A percentile compares a stretch with the other conserved stretches of the same genome.
phyloP scores from a whole-genome alignment of 495 filamentous ascomycete species.

The Lasiosphaeria ovina region DNA sequence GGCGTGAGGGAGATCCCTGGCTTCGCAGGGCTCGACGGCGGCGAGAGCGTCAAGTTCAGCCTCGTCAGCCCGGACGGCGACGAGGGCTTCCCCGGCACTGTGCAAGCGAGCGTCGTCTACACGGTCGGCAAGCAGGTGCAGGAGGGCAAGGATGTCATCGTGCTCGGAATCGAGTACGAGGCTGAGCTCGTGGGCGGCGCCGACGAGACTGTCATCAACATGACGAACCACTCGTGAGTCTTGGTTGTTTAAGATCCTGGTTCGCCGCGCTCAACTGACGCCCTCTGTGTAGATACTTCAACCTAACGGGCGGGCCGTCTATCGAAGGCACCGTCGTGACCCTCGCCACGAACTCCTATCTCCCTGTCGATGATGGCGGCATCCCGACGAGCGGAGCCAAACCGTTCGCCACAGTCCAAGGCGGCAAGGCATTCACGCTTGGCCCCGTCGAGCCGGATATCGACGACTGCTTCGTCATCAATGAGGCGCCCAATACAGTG shows the following conservation, averaged over 20 bases:
- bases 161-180: slow-evolving; percentile 85
- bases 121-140: slow-evolving; percentile 63
- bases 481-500: slow-evolving; percentile 56
- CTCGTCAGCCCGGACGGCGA: slow-evolving; percentile 73
- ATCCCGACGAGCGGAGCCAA: slow-evolving; percentile 63
- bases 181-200: slow-evolving; percentile 73
- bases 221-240: slow-evolving; percentile 90
- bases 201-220: slow-evolving; percentile 82
- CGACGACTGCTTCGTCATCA: slow-evolving; percentile 87
- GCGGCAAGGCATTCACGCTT: slow-evolving; percentile 66
- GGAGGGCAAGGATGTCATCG: slow-evolving; percentile 57
- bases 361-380: slow-evolving; percentile 66
- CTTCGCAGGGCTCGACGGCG: slow-evolving; percentile 59
- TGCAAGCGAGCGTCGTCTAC: slow-evolving; percentile 77
- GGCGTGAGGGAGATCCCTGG: slow-evolving; percentile 44
- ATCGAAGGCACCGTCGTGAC: slow-evolving; percentile 74
- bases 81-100: slow-evolving; percentile 81
- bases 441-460: slow-evolving; percentile 66
- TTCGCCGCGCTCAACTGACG: background rate
- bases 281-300: slow-evolving; percentile 75
- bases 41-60: slow-evolving; percentile 72
- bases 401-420: slow-evolving; percentile 58
- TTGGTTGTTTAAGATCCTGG: background rate
- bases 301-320: slow-evolving; percentile 63
- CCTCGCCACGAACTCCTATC: slow-evolving; percentile 68